Evolutionary conservation across 257 asterid species (phyloP).

Genomic region (Forsythia viridissima): DNA sequence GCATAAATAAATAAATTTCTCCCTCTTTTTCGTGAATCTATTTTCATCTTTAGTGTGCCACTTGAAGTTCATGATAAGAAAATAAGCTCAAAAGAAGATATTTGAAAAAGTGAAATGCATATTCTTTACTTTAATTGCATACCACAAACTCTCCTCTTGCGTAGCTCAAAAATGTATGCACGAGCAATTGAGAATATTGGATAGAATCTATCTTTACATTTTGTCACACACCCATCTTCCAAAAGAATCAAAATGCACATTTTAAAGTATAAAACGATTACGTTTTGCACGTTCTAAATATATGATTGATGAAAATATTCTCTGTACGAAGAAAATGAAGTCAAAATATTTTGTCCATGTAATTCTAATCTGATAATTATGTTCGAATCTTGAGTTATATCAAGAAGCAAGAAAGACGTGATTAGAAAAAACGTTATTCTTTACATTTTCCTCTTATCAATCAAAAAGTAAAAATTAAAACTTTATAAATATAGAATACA

Average conservation of each 20-base stretch:
- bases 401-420: neutral
- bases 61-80: slow-evolving; percentile 8
- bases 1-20: no score
- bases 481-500: neutral
- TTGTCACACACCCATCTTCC: slow-evolving; percentile 17
- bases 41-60: neutral
- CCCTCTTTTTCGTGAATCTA: neutral
- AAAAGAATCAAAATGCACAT: slow-evolving; percentile 20
- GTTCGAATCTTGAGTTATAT: neutral
- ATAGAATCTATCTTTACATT: slow-evolving; percentile 33
- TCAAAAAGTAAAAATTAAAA: neutral
- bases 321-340: neutral
- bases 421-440: neutral
- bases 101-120: slow-evolving; percentile 33
- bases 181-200: slow-evolving; percentile 16
- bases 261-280: neutral
- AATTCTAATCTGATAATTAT: neutral
- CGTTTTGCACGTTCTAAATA: neutral
- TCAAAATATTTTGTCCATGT: neutral
- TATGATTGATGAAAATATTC: neutral
- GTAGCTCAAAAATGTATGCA: slow-evolving; percentile 21
- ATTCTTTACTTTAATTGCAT: slow-evolving; percentile 27
- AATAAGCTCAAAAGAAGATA: slow-evolving; percentile 18
- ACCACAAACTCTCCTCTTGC: slow-evolving; percentile 19
- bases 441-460: neutral